Evolutionary conservation across 2,329 filamentous ascomycete genomes (phyloP).

Genomic region (Cladophialophora bantiana): DNA sequence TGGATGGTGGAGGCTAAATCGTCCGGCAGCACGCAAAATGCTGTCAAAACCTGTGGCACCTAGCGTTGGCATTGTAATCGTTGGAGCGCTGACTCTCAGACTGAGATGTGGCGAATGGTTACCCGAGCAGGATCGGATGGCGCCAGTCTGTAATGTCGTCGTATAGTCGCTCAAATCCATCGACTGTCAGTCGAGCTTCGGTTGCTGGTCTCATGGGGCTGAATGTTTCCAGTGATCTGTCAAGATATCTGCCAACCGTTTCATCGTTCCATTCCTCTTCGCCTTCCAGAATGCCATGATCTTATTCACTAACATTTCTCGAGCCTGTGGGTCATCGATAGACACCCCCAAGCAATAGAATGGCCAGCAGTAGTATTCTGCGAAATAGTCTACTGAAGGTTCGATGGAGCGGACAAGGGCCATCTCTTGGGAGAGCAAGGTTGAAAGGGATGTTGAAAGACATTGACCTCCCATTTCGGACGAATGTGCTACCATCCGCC

Average conservation of each 20-base stretch:
- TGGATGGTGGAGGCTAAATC: background rate
- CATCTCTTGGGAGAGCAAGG: conserved; percentile 34
- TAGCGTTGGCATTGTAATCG: no score
- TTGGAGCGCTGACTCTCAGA: no score
- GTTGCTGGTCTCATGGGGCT: background rate
- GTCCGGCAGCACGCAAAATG: no score
- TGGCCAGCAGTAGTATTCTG: conserved; percentile 44
- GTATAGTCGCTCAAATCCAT: background rate
- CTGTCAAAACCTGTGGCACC: no score
- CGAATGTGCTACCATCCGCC: background rate
- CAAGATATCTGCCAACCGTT: conserved; percentile 38
- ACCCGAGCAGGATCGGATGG: no score
- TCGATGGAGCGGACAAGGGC: conserved; percentile 29
- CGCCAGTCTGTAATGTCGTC: no score
- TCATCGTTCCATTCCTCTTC: conserved; percentile 42
- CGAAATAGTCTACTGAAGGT: conserved; percentile 40
- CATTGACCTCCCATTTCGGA: background rate
- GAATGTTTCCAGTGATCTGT: background rate
- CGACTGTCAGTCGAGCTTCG: background rate
- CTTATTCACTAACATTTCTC: conserved; percentile 33
- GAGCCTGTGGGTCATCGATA: conserved; percentile 19
- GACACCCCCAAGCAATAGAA: conserved; percentile 38
- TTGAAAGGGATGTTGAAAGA: background rate
- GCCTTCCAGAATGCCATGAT: conserved; percentile 38
- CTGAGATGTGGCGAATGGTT: no score